These are phyloP conservation scores for Hapsidospora chrysogenum DNA, from an alignment of 495 filamentous ascomycete genomes.

Conservation along the genomic window DNA sequence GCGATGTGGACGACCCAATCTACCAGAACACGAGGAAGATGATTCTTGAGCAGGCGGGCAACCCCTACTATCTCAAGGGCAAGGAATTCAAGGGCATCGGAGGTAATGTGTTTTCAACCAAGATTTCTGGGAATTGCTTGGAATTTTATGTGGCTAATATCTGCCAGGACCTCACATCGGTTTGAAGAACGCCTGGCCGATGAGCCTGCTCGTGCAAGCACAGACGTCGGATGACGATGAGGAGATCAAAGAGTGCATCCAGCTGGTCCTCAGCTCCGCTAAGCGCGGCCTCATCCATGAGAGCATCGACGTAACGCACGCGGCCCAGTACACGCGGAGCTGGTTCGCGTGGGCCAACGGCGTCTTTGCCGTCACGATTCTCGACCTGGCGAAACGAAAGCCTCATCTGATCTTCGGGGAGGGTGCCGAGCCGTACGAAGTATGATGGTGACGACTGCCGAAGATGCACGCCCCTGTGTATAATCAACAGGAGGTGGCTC, in stretches of 20 bases:
- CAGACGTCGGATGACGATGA: slow-evolving; percentile 77
- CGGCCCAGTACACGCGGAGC: slow-evolving; percentile 60
- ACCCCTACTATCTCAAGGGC: slow-evolving; percentile 80
- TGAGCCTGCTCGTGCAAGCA: slow-evolving; percentile 81
- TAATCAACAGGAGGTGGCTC: too few species aligned
- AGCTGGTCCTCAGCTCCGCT: slow-evolving; percentile 56
- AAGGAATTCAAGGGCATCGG: slow-evolving; percentile 77
- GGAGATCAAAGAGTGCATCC: slow-evolving; percentile 58
- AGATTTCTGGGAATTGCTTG: not conserved
- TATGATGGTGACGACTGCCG: slow-evolving; percentile 7
- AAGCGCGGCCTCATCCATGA: slow-evolving; percentile 77
- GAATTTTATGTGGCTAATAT: slow-evolving; percentile 1
- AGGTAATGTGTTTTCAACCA: slow-evolving; percentile 27
- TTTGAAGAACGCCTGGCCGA: slow-evolving; percentile 85
- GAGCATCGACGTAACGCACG: slow-evolving; percentile 68
- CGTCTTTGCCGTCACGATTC: slow-evolving; percentile 84
- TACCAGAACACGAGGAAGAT: slow-evolving; percentile 90
- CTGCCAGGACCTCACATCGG: slow-evolving; percentile 48
- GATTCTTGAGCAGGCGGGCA: slow-evolving; percentile 61
- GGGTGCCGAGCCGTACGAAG: slow-evolving; percentile 27
- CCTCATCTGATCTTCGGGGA: slow-evolving; percentile 74
- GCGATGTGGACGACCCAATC: slow-evolving; percentile 42
- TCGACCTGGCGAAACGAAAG: slow-evolving; percentile 73
- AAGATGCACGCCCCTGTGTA: too few species aligned
- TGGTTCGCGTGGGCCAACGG: slow-evolving; percentile 99